Percentiles rank a stretch among this genome's conserved stretches.
These are phyloP conservation scores for Daldinia caldariorum DNA, from an alignment of 495 filamentous ascomycete genomes.

Conservation along the genomic window DNA sequence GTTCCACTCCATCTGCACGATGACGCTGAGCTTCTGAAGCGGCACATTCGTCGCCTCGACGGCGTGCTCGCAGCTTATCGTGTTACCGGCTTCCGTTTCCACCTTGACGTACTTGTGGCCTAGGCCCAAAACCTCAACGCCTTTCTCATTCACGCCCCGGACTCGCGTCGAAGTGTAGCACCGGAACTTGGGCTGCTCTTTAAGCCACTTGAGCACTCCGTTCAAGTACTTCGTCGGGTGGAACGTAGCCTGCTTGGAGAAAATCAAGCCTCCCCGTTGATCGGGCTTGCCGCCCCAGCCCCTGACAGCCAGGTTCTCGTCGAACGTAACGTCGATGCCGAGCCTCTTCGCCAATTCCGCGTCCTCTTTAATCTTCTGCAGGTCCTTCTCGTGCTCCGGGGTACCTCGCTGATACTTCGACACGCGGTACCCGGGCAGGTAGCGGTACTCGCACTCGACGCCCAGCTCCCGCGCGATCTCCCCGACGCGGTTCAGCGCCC, in stretches of 20 bases:
- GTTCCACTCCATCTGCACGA: conserved; percentile 60
- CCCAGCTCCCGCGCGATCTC: conserved; percentile 58
- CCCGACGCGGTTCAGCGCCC: conserved; percentile 61
- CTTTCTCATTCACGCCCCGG: conserved; percentile 59
- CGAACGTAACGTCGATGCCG: conserved; percentile 55
- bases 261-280: conserved; percentile 61
- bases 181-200: conserved; percentile 60
- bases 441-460: conserved; percentile 66
- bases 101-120: conserved; percentile 54
- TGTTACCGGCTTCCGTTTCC: conserved; percentile 57
- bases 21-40: conserved; percentile 63
- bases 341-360: conserved; percentile 53
- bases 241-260: conserved; percentile 63
- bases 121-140: conserved; percentile 49
- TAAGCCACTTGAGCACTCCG: conserved; percentile 61
- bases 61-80: conserved; percentile 58
- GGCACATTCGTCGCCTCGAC: conserved; percentile 67
- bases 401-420: conserved; percentile 48
- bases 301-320: conserved; percentile 48
- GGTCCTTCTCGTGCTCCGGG: conserved; percentile 54
- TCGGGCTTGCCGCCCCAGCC: conserved; percentile 61
- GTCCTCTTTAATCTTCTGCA: conserved; percentile 52
- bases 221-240: conserved; percentile 66
- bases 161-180: conserved; percentile 64
- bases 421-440: conserved; percentile 58